Conservation (phyloP, 2,329 filamentous ascomycete species). For the Xylariaceae sp. region DNA sequence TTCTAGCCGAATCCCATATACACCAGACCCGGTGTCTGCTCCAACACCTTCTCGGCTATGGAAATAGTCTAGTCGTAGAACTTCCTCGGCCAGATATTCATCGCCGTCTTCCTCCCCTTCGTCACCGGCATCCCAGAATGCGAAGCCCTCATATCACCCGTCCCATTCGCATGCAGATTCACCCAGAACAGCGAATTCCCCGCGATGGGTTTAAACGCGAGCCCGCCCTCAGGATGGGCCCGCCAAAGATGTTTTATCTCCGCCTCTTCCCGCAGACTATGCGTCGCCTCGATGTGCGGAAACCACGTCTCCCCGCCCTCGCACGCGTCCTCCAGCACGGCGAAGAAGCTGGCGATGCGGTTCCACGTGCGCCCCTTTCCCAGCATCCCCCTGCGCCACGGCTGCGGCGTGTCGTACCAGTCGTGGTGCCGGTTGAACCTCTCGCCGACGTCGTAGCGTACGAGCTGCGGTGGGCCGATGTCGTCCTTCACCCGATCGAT, state of each 20-base stretch:
- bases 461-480: slow-evolving; percentile 38
- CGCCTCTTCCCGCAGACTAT: slow-evolving; percentile 5
- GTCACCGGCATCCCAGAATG: slow-evolving; percentile 39
- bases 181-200: slow-evolving; percentile 44
- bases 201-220: slow-evolving; percentile 36
- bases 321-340: slow-evolving; percentile 36
- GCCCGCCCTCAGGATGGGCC: slow-evolving; percentile 33
- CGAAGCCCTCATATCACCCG: slow-evolving; percentile 34
- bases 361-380: slow-evolving; percentile 27
- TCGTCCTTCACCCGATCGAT: slow-evolving; percentile 34
- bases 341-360: slow-evolving; percentile 38
- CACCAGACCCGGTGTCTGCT: too few species aligned
- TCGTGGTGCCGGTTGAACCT: slow-evolving; percentile 33
- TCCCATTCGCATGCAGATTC: slow-evolving; percentile 38
- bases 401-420: slow-evolving; percentile 32
- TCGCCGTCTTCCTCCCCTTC: slow-evolving; percentile 38
- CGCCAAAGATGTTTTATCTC: slow-evolving; percentile 27
- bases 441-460: slow-evolving; percentile 36
- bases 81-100: slow-evolving; percentile 42
- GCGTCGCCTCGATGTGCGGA: slow-evolving; percentile 24
- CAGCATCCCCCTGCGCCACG: slow-evolving; percentile 13
- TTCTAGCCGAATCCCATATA: too few species aligned
- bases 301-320: slow-evolving; percentile 39
- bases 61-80: slow-evolving; percentile 16
- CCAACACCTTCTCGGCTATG: too few species aligned